Percentiles rank a stretch among this genome's conserved stretches.
phyloP scores from a whole-genome alignment of 305 asterid genomes.

The Solanum hybrid region DNA sequence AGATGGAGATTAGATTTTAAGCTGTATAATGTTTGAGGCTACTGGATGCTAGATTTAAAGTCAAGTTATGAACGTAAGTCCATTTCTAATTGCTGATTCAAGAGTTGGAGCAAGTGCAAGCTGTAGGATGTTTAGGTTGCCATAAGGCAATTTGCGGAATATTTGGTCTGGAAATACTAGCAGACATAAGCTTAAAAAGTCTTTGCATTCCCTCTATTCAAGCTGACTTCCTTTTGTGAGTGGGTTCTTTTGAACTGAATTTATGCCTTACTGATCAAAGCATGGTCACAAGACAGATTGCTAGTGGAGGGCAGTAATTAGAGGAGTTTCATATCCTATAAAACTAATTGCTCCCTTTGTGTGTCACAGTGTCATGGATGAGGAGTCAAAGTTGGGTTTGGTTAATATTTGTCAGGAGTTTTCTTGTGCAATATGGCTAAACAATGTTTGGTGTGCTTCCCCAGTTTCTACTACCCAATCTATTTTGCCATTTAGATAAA shows the following conservation, averaged over 20 bases:
- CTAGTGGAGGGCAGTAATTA: neutral
- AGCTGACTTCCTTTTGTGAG: neutral
- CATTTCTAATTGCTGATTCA: neutral
- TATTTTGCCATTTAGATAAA: neutral
- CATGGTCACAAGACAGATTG: neutral
- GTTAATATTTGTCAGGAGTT: neutral
- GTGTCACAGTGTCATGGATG: neutral
- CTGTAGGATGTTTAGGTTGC: neutral
- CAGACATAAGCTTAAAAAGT: neutral
- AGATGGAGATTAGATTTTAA: neutral
- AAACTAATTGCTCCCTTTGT: neutral
- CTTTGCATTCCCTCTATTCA: neutral
- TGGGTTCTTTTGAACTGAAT: neutral
- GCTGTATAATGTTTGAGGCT: neutral
- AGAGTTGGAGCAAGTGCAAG: neutral
- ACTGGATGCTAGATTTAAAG: neutral
- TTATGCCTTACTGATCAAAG: neutral
- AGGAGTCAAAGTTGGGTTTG: neutral
- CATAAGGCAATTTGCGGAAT: neutral
- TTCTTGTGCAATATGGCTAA: neutral
- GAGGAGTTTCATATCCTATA: neutral
- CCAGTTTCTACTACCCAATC: neutral
- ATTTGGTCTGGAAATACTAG: neutral
- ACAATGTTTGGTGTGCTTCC: neutral
- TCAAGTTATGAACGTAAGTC: neutral